Percentiles rank a stretch among this genome's conserved stretches.
Conservation (phyloP, 1,139 yeast species). For the Taphrina wiesneri region DNA sequence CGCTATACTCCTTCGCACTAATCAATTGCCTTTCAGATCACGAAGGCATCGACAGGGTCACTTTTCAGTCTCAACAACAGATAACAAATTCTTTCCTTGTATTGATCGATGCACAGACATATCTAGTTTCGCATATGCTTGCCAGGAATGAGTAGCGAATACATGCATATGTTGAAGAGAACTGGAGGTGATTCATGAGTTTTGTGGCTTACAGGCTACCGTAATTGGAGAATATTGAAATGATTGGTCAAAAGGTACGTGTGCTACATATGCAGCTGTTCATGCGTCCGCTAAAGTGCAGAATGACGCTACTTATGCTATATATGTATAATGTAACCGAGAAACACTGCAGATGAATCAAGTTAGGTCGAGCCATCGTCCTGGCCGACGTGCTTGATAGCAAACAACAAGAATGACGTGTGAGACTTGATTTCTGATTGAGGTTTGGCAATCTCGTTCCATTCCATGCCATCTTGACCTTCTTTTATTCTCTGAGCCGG, state of each 20-base stretch:
- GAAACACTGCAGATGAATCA: not conserved
- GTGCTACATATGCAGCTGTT: not conserved
- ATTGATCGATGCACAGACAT: no score
- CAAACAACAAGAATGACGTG: slow-evolving; percentile 92
- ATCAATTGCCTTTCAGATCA: no score
- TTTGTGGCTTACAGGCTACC: not conserved
- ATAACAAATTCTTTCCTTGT: no score
- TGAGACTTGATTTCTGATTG: slow-evolving; percentile 89
- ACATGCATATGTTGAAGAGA: no score
- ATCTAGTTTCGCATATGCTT: no score
- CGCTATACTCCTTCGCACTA: no score
- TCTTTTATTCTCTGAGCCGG: slow-evolving; percentile 63
- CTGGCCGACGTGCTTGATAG: slow-evolving; percentile 44
- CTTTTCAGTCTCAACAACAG: no score
- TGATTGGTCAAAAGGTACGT: not conserved
- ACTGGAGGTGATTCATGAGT: not conserved
- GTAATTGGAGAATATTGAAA: not conserved
- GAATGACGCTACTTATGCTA: not conserved
- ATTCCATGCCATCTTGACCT: slow-evolving; percentile 75
- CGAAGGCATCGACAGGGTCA: no score
- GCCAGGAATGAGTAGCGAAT: no score
- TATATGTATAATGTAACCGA: not conserved
- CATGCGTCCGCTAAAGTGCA: not conserved
- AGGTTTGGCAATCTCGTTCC: slow-evolving; percentile 79
- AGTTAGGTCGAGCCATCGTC: not conserved